Evolutionary conservation across 164 flowering plant genomes (phyloP), one percentile per base, ranked within the genome.

Genomic region (Sextonia rubra): DNA sequence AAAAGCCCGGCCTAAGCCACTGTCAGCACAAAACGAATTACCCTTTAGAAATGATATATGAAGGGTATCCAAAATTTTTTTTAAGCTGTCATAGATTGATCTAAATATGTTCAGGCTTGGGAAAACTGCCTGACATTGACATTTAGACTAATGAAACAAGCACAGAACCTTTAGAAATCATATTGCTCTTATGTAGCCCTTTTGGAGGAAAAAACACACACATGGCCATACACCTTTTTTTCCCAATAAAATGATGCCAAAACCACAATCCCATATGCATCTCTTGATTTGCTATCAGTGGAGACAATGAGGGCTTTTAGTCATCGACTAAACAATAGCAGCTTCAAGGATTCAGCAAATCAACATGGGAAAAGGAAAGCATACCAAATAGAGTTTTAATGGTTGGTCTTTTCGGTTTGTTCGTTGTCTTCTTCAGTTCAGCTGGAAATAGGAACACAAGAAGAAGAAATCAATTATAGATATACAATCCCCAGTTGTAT

Each of bases 371-470:
- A 37, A 29, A 27, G 14, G 52, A 15, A 47, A 32, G 18, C 84
- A 48, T 85, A 93, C 98, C 95, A 76, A 93, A 93, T 3, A 93
- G 94, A 64, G 98, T 79, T 75, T 89, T 89, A 78, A 93, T 86
- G 29, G 98, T 83, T 11, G 98, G 98, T 77, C 91, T 85, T 80
- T 88, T 89, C 22, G 84, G 49, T 80, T 91, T 91, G 70, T 84
- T 72, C 76, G 76, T 88, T 84, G 90, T 93, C 89, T 92, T 91
- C 92, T 87, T 93, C 79, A 93, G 71, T 76, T 93, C 97, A 82
- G 93, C 97, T 93, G 90, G 23, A 69, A 75, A 12, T 44, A 17
- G 37, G 67, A 14, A 26, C 60, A 66, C 44, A 18, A 52, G 14
- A 18, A 52, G 58, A 32, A 66, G 44, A 69, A 47, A 69, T 27